phyloP scores from a whole-genome alignment of 768 basidiomycete genomes.

The Mycena latifolia region DNA sequence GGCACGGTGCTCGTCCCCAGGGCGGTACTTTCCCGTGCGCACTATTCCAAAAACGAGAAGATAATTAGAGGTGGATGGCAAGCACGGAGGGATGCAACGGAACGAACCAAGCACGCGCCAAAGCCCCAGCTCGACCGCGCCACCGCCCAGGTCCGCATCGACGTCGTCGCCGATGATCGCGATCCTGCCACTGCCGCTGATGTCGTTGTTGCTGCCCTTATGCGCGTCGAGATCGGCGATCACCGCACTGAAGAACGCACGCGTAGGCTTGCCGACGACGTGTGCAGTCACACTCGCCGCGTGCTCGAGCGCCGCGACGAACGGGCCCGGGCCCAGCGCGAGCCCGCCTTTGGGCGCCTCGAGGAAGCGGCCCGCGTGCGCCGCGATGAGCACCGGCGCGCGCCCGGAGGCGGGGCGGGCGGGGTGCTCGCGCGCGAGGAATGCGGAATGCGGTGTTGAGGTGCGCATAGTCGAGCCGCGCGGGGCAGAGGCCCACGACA shows the following conservation, averaged over 20 bases:
- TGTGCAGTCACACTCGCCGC: constrained; percentile 50
- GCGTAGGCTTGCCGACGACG: constrained; percentile 75
- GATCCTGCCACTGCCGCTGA: constrained; percentile 39
- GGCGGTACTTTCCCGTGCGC: constrained; percentile 77
- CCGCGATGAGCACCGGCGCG: constrained; percentile 62
- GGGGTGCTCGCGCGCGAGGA: constrained; percentile 58
- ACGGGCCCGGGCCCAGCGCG: constrained; percentile 79
- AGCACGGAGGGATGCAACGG: no score
- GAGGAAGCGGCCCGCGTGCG: constrained; percentile 70
- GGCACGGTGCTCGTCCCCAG: constrained; percentile 64
- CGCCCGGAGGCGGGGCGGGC: background rate
- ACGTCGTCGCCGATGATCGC: constrained; percentile 79
- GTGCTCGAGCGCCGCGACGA: constrained; percentile 71
- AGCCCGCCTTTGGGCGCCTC: constrained; percentile 60
- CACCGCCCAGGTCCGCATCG: constrained; percentile 72
- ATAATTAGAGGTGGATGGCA: no score
- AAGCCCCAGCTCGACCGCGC: constrained; percentile 69
- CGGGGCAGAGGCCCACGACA: constrained; percentile 72
- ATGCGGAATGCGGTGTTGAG: constrained; percentile 79
- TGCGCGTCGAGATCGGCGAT: constrained; percentile 53
- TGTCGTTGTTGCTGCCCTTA: constrained; percentile 7
- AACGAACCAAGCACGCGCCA: constrained; percentile 75
- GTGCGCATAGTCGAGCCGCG: constrained; percentile 61
- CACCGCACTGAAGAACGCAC: constrained; percentile 69
- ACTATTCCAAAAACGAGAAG: constrained; percentile 59